Evolutionary conservation across 176 grass and related monocot species (phyloP).

Genomic region (Panicum miliaceum): DNA sequence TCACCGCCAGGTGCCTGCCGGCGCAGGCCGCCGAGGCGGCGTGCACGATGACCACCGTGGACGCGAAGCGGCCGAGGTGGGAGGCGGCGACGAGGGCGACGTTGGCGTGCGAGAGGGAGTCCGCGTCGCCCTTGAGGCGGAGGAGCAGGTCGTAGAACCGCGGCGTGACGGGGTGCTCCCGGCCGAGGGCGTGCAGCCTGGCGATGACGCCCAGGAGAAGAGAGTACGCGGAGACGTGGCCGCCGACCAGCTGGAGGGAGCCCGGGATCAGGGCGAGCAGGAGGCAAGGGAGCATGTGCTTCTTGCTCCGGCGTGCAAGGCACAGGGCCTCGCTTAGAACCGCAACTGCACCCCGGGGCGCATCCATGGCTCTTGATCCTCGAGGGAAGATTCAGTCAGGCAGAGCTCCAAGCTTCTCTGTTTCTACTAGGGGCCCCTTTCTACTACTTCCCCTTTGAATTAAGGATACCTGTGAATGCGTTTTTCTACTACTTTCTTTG

Average conservation of each 20-base stretch:
- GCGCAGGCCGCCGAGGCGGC: conserved; percentile 25
- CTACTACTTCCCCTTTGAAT: no score
- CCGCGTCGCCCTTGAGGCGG: conserved; percentile 30
- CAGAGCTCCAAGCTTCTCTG: not conserved
- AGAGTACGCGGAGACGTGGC: conserved; percentile 26
- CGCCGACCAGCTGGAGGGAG: conserved; percentile 20
- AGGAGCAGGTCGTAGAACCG: conserved; percentile 43
- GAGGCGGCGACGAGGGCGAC: not conserved
- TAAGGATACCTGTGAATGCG: no score
- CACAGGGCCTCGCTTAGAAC: conserved; percentile 40
- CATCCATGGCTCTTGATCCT: conserved; percentile 27
- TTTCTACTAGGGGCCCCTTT: no score
- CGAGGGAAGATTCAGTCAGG: not conserved
- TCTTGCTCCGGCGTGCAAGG: conserved; percentile 37
- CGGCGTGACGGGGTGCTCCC: conserved; percentile 41
- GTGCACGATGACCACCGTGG: conserved; percentile 24
- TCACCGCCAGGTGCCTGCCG: not conserved
- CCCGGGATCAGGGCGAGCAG: conserved; percentile 27
- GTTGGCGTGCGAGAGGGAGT: not conserved
- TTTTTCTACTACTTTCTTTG: no score
- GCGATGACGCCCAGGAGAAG: conserved; percentile 37
- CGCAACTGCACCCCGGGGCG: conserved; percentile 4
- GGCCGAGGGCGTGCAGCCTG: conserved; percentile 34
- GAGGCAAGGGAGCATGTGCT: conserved; percentile 44
- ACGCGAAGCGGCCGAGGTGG: conserved; percentile 20